phyloP scores from a whole-genome alignment of 2,329 filamentous ascomycete species.

The Bipolaris bicolor region DNA sequence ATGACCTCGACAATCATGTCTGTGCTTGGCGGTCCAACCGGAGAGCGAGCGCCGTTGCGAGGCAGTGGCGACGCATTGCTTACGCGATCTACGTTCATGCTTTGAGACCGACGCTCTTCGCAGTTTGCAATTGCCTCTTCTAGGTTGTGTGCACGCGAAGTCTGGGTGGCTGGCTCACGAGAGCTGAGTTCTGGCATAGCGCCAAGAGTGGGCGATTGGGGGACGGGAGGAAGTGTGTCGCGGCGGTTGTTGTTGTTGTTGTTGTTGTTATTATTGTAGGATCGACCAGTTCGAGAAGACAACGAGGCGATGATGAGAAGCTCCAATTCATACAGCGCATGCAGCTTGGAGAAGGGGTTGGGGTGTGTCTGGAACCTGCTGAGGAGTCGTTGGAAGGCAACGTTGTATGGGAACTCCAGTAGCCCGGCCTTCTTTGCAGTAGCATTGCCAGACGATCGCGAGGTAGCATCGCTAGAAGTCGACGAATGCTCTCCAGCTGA shows the following conservation, averaged over 20 bases:
- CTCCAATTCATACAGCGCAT: constrained; percentile 81
- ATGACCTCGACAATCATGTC: constrained; percentile 53
- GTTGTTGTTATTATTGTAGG: constrained; percentile 36
- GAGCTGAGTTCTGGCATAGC: constrained; percentile 54
- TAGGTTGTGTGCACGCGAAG: constrained; percentile 55
- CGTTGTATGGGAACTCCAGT: constrained; percentile 76
- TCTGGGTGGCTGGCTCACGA: constrained; percentile 52
- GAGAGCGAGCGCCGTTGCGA: constrained; percentile 45
- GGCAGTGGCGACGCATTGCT: constrained; percentile 49
- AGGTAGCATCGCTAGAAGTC: constrained; percentile 54
- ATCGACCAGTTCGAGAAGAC: constrained; percentile 60
- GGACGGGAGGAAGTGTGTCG: constrained; percentile 51
- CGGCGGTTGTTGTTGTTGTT: constrained; percentile 45
- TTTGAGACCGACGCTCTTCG: constrained; percentile 70
- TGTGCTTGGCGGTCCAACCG: constrained; percentile 49
- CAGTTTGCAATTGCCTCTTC: constrained; percentile 74
- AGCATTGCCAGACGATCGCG: constrained; percentile 49
- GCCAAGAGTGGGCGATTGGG: constrained; percentile 54
- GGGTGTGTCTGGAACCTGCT: constrained; percentile 88
- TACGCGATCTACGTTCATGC: constrained; percentile 50
- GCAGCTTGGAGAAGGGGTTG: constrained; percentile 85
- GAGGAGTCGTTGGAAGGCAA: constrained; percentile 79
- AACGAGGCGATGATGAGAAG: constrained; percentile 79
- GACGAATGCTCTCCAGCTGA: constrained; percentile 55
- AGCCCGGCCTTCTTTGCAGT: constrained; percentile 53